Evolutionary conservation across 225 moss, liverwort and hornwort species (phyloP), one percentile per base, ranked within the genome.

Genomic region (Sphagnum contortum): DNA sequence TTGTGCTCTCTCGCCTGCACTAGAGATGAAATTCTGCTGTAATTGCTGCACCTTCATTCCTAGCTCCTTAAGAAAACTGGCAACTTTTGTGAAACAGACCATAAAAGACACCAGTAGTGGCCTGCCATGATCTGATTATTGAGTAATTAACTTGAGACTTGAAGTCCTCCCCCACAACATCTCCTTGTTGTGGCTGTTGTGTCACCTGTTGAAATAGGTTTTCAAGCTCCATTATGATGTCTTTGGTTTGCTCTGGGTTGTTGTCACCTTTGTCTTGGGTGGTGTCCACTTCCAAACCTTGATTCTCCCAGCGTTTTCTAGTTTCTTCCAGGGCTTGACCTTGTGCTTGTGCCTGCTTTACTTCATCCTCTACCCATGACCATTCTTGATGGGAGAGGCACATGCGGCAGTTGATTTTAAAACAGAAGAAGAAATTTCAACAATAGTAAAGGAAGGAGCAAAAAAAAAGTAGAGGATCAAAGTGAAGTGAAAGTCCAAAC

Each of bases 361-460:
- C 93, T 80, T 98, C 98, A 70, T 98, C 89, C 67, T 93, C 98
- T 66, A 91, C 93, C 77, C 89, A 93, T 52, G 78, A 63, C 70
- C 96, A n/a, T n/a, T n/a, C n/a, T n/a, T n/a, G n/a, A n/a, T n/a
- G n/a, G n/a, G n/a, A n/a, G n/a, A n/a, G n/a, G n/a, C n/a, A n/a
- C n/a, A n/a, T n/a, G n/a, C n/a, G n/a, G n/a, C n/a, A n/a, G n/a
- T n/a, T n/a, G n/a, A n/a, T n/a, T n/a, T n/a, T n/a, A n/a, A n/a
- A n/a, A n/a, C n/a, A n/a, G n/a, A n/a, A n/a, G n/a, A n/a, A n/a
- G n/a, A n/a, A n/a, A n/a, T n/a, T n/a, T n/a, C n/a, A n/a, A n/a
- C n/a, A n/a, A n/a, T n/a, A n/a, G n/a, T n/a, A n/a, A n/a, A n/a
- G n/a, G n/a, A n/a, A n/a, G n/a, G n/a, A n/a, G n/a, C n/a, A n/a